phyloP scores from a whole-genome alignment of 2,329 filamentous ascomycete genomes.

The Grosmannia penicillata region DNA sequence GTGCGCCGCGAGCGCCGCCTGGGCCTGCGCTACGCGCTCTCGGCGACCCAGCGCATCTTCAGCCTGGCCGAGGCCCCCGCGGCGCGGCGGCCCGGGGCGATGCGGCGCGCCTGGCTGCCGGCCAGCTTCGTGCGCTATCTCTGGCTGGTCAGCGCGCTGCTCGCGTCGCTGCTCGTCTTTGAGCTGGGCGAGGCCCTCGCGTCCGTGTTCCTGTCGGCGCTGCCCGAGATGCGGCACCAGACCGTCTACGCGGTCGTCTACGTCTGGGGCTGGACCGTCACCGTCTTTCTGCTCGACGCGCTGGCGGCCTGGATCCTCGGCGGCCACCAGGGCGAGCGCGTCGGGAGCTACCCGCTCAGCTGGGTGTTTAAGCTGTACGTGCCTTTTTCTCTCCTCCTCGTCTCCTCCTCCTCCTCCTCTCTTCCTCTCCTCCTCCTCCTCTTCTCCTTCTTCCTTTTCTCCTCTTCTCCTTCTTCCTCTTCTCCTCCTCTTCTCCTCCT shows the following conservation, averaged over 20 bases:
- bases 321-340: conserved; percentile 48
- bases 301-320: conserved; percentile 54
- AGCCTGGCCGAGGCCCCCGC: conserved; percentile 19
- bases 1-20: conserved; percentile 50
- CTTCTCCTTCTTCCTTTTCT: too few species aligned
- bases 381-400: conserved; percentile 26
- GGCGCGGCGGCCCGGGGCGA: conserved; percentile 18
- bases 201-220: conserved; percentile 50
- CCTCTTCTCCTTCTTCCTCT: too few species aligned
- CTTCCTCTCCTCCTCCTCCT: not conserved
- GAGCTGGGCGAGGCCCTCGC: conserved; percentile 54
- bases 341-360: conserved; percentile 54
- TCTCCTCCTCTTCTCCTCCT: too few species aligned
- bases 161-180: conserved; percentile 49
- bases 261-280: conserved; percentile 56
- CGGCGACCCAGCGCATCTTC: conserved; percentile 53
- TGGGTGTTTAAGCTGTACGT: conserved; percentile 57
- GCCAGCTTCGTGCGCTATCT: conserved; percentile 54
- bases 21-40: conserved; percentile 42
- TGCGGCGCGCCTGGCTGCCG: conserved; percentile 42
- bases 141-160: conserved; percentile 53
- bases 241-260: conserved; percentile 54
- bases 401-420: conserved; percentile 30
- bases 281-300: conserved; percentile 48
- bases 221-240: conserved; percentile 37